phyloP scores from a whole-genome alignment of 345 rosid genomes.

The Ailanthus altissimus region DNA sequence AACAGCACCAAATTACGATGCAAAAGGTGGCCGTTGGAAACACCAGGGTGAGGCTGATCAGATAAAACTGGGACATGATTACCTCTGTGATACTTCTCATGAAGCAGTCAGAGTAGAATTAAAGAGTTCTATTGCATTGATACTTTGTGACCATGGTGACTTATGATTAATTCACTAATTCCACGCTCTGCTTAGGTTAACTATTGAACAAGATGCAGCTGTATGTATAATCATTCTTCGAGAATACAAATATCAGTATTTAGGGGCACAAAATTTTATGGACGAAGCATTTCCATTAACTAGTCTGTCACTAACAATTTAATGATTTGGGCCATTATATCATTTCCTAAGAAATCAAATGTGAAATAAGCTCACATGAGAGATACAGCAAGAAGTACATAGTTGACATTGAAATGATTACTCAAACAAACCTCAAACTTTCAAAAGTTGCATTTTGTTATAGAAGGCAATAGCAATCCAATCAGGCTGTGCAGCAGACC shows the following conservation, averaged over 20 bases:
- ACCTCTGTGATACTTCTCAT: background rate
- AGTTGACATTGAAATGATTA: background rate
- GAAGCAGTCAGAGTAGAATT: background rate
- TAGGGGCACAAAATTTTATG: background rate
- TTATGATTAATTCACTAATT: background rate
- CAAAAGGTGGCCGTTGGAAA: background rate
- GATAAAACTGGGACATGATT: too few relatives aligned
- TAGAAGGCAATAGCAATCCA: constrained; percentile 91
- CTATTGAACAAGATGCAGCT: too few relatives aligned
- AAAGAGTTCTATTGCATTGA: background rate
- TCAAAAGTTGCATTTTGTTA: constrained; percentile 86
- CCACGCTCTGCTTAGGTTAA: too few relatives aligned
- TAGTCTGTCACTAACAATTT: background rate
- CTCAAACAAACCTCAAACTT: constrained; percentile 56
- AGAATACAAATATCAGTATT: background rate
- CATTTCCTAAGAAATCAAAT: background rate
- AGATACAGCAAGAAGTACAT: background rate
- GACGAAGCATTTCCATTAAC: background rate
- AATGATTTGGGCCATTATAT: background rate
- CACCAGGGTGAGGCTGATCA: background rate
- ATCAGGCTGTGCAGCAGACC: constrained; percentile 83
- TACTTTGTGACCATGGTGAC: background rate
- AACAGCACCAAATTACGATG: background rate
- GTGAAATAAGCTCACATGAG: background rate
- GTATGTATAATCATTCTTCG: background rate